Percentiles rank a stretch among this genome's conserved stretches.
Evolutionary conservation across 31 red algal genomes (phyloP).

Genomic region (Odonthalia washingtoniensis): DNA sequence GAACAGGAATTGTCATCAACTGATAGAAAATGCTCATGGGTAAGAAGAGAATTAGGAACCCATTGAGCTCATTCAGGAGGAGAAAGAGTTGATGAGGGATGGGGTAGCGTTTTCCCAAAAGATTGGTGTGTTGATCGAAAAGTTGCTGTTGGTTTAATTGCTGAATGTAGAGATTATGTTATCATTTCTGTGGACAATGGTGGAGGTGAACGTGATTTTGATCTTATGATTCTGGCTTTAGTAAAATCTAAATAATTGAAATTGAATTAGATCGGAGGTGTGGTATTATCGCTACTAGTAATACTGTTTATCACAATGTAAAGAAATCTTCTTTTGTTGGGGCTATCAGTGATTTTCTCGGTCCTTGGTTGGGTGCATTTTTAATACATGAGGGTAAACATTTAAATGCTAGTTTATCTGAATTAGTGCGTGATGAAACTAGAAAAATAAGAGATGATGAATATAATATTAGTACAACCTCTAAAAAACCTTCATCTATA

Average conservation of each 20-base stretch:
- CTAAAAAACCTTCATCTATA: too few species aligned
- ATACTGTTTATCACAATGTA: too few species aligned
- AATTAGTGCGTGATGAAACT: too few species aligned
- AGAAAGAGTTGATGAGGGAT: constrained; percentile 53
- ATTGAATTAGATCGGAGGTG: constrained; percentile 83
- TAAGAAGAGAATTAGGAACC: too few species aligned
- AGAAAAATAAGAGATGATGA: constrained; percentile 67
- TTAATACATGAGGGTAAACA: constrained; percentile 85
- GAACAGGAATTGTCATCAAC: constrained; percentile 52
- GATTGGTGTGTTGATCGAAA: constrained; percentile 82
- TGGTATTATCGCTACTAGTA: constrained; percentile 26
- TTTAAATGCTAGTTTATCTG: constrained; percentile 58
- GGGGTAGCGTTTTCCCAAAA: constrained; percentile 71
- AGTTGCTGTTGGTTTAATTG: too few species aligned
- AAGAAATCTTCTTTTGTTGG: constrained; percentile 67
- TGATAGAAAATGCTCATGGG: too few species aligned
- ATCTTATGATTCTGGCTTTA: too few species aligned
- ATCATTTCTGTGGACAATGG: too few species aligned
- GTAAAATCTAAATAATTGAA: constrained; percentile 89
- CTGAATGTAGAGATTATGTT: too few species aligned
- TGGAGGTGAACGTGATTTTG: too few species aligned
- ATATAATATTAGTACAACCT: too few species aligned
- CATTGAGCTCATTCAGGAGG: constrained; percentile 68
- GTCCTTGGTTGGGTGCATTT: constrained; percentile 95
- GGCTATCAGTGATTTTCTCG: constrained; percentile 77